Evolutionary conservation across 2,329 filamentous ascomycete species (phyloP), one percentile per base, ranked within the genome.

Genomic region (Fonsecaea erecta): DNA sequence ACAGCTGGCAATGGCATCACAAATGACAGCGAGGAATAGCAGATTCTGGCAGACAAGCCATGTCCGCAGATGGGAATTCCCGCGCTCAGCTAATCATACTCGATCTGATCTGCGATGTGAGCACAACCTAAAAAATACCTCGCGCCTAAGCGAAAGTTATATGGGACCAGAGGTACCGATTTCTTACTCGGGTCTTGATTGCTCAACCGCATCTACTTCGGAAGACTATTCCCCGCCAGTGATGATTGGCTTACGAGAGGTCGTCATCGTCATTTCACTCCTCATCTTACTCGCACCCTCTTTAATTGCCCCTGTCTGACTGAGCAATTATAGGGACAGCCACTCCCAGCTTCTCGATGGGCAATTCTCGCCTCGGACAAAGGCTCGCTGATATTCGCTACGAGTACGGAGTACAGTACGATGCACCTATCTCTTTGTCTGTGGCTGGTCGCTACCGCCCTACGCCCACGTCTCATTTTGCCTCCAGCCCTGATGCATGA

Each of bases 351-450:
- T 54, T 32, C 24, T 43, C 34, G 7, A 34, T n/a, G 52, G 60
- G 43, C n/a, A 62, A 62, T 62, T 62, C 52, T 62, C 60, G 60
- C 60, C 60, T 62, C 40, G n/a, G 60, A 28, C 21, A 24, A 51
- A 32, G 34, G 3, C 52, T 56, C 52, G 37, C 60, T 56, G 60
- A 37, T 51, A 56, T 16, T 61, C 30, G 59, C 54, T n/a, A 28
- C 35, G 35, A 40, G 35, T 40, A 40, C 12, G 12, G 37, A 9
- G 16, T 18, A 6, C 35, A 18, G 18, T 18, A 12, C n/a, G n/a
- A n/a, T n/a, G n/a, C n/a, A n/a, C 35, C 16, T 58, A 18, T 12
- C 18, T 48, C 18, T 48, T 26, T 58, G 12, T 14, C 55, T 21
- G 9, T 16, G 54, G 24, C 21, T 52, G 21, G 21, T 30, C 48